Conservation (phyloP, 306 rosid genomes). For the Inga oerstediana region DNA sequence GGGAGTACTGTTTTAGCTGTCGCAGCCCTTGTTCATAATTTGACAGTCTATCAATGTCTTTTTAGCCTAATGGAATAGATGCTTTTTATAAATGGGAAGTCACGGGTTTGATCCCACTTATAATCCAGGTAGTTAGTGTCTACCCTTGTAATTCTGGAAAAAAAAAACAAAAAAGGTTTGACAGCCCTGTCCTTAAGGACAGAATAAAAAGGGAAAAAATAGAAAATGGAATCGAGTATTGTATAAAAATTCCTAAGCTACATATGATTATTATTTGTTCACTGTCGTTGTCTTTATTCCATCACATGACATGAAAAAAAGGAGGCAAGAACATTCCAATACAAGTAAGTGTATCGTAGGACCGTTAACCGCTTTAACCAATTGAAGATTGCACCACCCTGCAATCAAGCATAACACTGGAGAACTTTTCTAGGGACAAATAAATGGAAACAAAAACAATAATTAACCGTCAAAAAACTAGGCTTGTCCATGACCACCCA, state of each 20-base stretch:
- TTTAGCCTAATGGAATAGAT: too few species aligned
- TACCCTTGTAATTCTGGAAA: too few species aligned
- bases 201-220: background rate
- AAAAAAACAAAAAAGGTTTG: too few species aligned
- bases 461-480: background rate
- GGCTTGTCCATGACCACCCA: background rate
- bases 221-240: background rate
- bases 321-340: background rate
- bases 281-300: constrained; percentile 37
- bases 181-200: too few species aligned
- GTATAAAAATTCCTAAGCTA: background rate
- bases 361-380: constrained; percentile 18
- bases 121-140: too few species aligned
- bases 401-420: constrained; percentile 44
- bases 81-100: too few species aligned
- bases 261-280: too few species aligned
- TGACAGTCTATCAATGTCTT: too few species aligned
- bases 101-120: too few species aligned
- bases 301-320: constrained; percentile 13
- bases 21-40: too few species aligned
- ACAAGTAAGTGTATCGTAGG: constrained; percentile 43
- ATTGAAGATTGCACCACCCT: constrained; percentile 19
- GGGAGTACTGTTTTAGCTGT: too few species aligned
- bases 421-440: background rate
- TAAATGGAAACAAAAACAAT: too few species aligned